Evolutionary conservation across 1,284 basidiomycete species (phyloP), one percentile per base, ranked within the genome.

Genomic region (Ustilago sp.): DNA sequence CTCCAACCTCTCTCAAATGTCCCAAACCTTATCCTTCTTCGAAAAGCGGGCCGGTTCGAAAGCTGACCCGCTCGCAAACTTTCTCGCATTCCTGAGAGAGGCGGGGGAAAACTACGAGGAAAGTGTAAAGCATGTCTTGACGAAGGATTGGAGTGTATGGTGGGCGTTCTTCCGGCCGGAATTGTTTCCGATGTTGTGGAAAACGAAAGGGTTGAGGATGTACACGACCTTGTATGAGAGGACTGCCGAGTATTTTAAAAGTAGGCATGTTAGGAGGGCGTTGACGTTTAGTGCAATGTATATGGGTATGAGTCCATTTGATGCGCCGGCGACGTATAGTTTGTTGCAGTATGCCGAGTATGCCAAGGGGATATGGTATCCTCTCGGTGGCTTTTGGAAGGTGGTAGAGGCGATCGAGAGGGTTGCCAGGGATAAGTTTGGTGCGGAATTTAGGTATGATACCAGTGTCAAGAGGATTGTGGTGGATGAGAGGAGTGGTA

Each of bases 281-380:
- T 43, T 73, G 39, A 66, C 58, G 3, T 65, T 73, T 31, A 63
- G 50, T n/a, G 64, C 50, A 8, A 80, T 75, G 79, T 74, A 77
- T 76, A 87, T 80, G 79, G 87, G 88, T 32, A 88, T 88, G 86
- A 88, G 87, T 9, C 89, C 89, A 9, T 89, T 88, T 72, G 88
- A 89, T 45, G 87, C 89, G 0, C 89, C 89, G 0, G 89, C 88
- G 7, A 89, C 88, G 19, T 89, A 89, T 79, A 87, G 87, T 11
- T 80, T 89, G 12, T 82, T 89, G 13, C 89, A 89, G 79, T 89
- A 89, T 82, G 88, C 88, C n/a, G 89, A 89, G 80, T 87, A 88
- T 11, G 88, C 88, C 47, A 81, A 83, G 73, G 88, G 88, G 3
- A 89, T 89, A 61, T 89, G 88, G 86, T 89, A 89, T 76, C 89